Evolutionary conservation across 2,329 filamentous ascomycete species (phyloP).

Genomic region (Sphaerulina vaccinii): DNA sequence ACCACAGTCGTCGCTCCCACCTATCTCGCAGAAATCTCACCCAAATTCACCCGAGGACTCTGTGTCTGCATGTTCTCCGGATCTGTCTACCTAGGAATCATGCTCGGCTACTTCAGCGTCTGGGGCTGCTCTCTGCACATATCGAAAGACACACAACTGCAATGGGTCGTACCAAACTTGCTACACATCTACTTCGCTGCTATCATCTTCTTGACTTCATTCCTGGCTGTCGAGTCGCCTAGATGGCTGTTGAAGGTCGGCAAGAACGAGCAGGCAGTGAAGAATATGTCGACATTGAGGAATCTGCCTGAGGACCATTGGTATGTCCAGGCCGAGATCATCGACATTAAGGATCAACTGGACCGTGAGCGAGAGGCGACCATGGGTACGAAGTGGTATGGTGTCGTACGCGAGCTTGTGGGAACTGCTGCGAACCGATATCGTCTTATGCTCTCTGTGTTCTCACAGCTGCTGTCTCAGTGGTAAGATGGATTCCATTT

Average conservation of each 20-base stretch:
- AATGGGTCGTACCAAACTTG: slow-evolving; percentile 68
- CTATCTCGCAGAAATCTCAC: slow-evolving; percentile 56
- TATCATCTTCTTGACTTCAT: slow-evolving; percentile 67
- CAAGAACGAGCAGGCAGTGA: slow-evolving; percentile 33
- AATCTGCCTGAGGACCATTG: slow-evolving; percentile 33
- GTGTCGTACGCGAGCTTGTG: slow-evolving; percentile 68
- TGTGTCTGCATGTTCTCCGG: slow-evolving; percentile 71
- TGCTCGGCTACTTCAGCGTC: slow-evolving; percentile 69
- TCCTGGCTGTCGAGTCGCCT: slow-evolving; percentile 36
- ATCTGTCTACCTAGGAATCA: slow-evolving; percentile 71
- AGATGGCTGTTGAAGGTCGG: slow-evolving; percentile 38
- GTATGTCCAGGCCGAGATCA: slow-evolving; percentile 52
- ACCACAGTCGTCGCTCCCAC: slow-evolving; percentile 57
- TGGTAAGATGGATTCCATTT: slow-evolving; percentile 67
- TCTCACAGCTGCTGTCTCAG: slow-evolving; percentile 70
- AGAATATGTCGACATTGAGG: slow-evolving; percentile 34
- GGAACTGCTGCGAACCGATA: slow-evolving; percentile 68
- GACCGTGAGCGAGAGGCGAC: slow-evolving; percentile 72
- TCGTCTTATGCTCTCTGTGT: slow-evolving; percentile 65
- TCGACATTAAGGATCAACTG: slow-evolving; percentile 63
- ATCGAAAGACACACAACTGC: slow-evolving; percentile 41
- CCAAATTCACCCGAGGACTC: slow-evolving; percentile 51
- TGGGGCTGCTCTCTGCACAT: slow-evolving; percentile 55
- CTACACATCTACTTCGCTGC: slow-evolving; percentile 76
- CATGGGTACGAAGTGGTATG: slow-evolving; percentile 62